phyloP scores from a whole-genome alignment of 2,329 filamentous ascomycete species.

The Westerdykella aurantiaca region DNA sequence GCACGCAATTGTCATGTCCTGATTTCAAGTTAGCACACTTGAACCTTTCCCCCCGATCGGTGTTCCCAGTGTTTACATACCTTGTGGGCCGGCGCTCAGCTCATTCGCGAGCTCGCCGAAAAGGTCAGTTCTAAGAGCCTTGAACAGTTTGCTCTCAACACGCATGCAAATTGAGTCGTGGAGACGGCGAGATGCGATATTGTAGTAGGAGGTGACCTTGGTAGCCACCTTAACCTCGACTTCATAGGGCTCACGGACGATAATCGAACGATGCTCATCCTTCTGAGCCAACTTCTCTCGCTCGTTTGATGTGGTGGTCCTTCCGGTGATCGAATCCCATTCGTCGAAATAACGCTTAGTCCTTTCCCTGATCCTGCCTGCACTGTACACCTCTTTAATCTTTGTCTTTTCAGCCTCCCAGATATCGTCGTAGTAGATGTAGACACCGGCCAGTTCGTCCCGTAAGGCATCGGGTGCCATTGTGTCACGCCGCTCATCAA shows the following conservation, averaged over 20 bases:
- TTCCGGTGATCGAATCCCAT: slow-evolving; percentile 11
- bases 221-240: slow-evolving; percentile 58
- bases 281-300: slow-evolving; percentile 25
- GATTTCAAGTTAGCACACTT: neutral
- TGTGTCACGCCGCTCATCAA: slow-evolving; percentile 18
- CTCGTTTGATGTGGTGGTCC: slow-evolving; percentile 15
- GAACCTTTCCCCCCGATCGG: neutral
- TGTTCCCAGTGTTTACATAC: slow-evolving; percentile 6
- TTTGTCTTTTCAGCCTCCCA: slow-evolving; percentile 15
- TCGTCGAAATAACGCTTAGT: slow-evolving; percentile 22
- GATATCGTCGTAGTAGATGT: slow-evolving; percentile 25
- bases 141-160: slow-evolving; percentile 35
- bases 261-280: slow-evolving; percentile 15
- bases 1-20: slow-evolving; percentile 9
- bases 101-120: slow-evolving; percentile 20
- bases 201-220: slow-evolving; percentile 63
- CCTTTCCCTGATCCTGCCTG: slow-evolving; percentile 26
- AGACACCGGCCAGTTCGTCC: slow-evolving; percentile 32
- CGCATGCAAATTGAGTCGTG: slow-evolving; percentile 48
- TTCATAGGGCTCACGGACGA: slow-evolving; percentile 55
- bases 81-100: slow-evolving; percentile 19
- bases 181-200: slow-evolving; percentile 59
- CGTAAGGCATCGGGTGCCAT: slow-evolving; percentile 22
- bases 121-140: slow-evolving; percentile 15
- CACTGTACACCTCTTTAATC: slow-evolving; percentile 18